Evolutionary conservation across 176 grass and related monocot genomes (phyloP).

Genomic region (Avena atlantica): DNA sequence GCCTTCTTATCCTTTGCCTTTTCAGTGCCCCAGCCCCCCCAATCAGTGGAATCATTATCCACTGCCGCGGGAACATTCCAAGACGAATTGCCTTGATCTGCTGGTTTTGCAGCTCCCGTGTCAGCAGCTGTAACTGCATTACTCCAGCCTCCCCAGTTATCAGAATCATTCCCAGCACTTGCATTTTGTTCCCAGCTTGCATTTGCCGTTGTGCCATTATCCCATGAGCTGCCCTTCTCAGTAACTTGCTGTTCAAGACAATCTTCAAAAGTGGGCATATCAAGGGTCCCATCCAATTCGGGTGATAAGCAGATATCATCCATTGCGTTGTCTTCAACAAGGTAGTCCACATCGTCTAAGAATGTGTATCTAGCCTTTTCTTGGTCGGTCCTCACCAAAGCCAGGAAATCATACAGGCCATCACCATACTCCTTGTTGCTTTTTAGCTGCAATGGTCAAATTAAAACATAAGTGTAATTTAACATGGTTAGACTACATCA

Average conservation of each 20-base stretch:
- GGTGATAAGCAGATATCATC: conserved; percentile 81
- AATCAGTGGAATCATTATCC: too few relatives aligned
- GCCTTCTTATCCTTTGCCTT: too few relatives aligned
- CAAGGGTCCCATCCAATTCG: conserved; percentile 59
- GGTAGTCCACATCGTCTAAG: conserved; percentile 82
- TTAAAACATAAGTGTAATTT: conserved; percentile 16
- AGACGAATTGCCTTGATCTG: conserved; percentile 52
- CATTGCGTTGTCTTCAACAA: conserved; percentile 59
- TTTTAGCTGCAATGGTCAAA: conserved; percentile 61
- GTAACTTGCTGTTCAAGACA: conserved; percentile 54
- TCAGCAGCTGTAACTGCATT: conserved; percentile 44
- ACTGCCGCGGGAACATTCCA: conserved; percentile 40
- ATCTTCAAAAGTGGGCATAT: conserved; percentile 80
- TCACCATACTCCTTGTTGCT: conserved; percentile 72
- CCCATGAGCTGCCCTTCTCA: conserved; percentile 47
- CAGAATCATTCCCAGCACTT: conserved; percentile 55
- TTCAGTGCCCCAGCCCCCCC: too few relatives aligned
- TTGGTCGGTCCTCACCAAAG: conserved; percentile 70
- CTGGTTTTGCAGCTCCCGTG: conserved; percentile 46
- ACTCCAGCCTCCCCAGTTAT: conserved; percentile 66
- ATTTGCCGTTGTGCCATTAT: conserved; percentile 41
- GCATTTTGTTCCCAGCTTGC: conserved; percentile 57
- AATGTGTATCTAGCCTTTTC: conserved; percentile 58
- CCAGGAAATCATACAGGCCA: conserved; percentile 85
- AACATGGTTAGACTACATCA: conserved; percentile 35